Evolutionary conservation across 768 basidiomycete genomes (phyloP).

Genomic region (Psilocybe subaeruginosa): DNA sequence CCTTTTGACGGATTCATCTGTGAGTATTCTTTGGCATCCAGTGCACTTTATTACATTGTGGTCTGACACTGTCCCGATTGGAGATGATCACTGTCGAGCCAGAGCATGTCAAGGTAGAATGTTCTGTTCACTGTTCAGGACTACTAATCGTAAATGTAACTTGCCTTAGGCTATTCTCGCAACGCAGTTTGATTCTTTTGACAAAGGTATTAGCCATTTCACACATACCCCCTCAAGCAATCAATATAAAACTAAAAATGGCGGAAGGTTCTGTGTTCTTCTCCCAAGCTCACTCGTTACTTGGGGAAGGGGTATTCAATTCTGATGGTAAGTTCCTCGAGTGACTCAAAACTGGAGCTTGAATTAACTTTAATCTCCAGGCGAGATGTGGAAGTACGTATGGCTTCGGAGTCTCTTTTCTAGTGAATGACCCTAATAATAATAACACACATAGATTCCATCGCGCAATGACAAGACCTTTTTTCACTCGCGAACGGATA

Average conservation of each 20-base stretch:
- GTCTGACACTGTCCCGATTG: not conserved
- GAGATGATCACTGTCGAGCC: conserved; percentile 48
- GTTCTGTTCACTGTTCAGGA: not conserved
- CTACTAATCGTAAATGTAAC: not conserved
- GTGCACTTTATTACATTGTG: not conserved
- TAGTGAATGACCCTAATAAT: not conserved
- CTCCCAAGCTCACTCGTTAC: conserved; percentile 35
- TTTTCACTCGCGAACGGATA: conserved; percentile 64
- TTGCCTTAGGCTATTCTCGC: conserved; percentile 42
- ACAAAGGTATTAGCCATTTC: conserved; percentile 39
- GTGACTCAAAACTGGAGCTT: not conserved
- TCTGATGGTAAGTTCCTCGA: conserved; percentile 47
- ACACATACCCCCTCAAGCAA: too few species aligned
- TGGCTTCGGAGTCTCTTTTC: too few species aligned
- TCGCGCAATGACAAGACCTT: conserved; percentile 67
- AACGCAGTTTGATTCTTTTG: conserved; percentile 50
- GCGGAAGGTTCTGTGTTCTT: conserved; percentile 27
- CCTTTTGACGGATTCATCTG: conserved; percentile 33
- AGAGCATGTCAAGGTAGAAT: conserved; percentile 45
- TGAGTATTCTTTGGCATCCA: conserved; percentile 17
- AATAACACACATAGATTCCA: conserved; percentile 44
- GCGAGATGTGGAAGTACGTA: conserved; percentile 66
- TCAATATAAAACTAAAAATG: too few species aligned
- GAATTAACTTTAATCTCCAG: conserved; percentile 29
- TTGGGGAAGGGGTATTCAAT: conserved; percentile 66